Base-by-base conservation (phyloP, 345 rosid genomes). In the Pistacia vera region DNA sequence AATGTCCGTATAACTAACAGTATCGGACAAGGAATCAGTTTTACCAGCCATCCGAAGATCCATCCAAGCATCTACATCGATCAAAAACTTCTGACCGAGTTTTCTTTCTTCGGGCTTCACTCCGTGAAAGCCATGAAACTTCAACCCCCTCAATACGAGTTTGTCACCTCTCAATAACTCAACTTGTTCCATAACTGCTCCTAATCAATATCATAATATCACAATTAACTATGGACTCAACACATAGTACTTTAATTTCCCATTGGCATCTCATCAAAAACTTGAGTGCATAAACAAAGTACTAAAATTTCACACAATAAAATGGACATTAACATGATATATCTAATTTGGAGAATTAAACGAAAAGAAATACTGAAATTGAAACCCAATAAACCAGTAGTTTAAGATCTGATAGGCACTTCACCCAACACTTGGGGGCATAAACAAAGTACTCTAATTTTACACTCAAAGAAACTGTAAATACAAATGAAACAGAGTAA, bases 11-110 rank as follows among this genome's bases (percentile, higher is more conserved):
- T 93, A 95, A 81, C 95, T 93, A 72, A 93, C 56, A 2, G 99
- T 88, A 68, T 93, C 95, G 0, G 81, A 79, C 58, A 96, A 72
- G 71, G 7, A 17, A 51, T 92, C 99, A 14, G 97, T 88, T 75
- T 71, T 82, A 63, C 98, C 99, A 16, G 99, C 97, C 22, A 61
- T 33, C 55, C 75, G 82, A 48, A 92, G 93, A 89, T 93, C 95
- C 93, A 89, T 82, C 95, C 97, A 96, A 33, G 99, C 98, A 81
- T 96, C 99, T 10, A 92, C 85, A 79, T 96, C 99, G 4, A 96
- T 59, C 78, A 93, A 48, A 82, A 95, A 95, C 89, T 90, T 90
- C 87, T 90, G 99, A 6, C 98, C 99, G 7, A 93, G 77, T 33
- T 71, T 83, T 79, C 73, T 84, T 75, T 93, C 98, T 83, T 92